phyloP scores from a whole-genome alignment of 129 eudicot genomes.

The Flaveria linearis region DNA sequence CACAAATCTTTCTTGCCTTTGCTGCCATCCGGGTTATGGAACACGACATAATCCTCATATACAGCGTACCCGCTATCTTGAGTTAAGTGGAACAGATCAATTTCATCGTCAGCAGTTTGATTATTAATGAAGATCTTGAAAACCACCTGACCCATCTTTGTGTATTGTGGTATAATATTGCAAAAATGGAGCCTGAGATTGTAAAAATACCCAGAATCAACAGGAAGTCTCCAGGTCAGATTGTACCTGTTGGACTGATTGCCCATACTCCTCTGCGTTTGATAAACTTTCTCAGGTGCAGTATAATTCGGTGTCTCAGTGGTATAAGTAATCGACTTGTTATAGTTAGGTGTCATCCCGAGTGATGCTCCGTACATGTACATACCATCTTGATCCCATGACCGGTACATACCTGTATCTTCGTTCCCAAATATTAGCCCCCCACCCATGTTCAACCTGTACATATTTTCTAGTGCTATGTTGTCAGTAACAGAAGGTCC shows the following conservation, averaged over 20 bases:
- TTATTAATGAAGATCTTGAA: constrained; percentile 38
- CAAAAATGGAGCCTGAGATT: constrained; percentile 53
- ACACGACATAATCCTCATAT: constrained; percentile 34
- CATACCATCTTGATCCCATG: constrained; percentile 27
- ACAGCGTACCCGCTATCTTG: constrained; percentile 33
- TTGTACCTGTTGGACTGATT: background rate
- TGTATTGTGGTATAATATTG: constrained; percentile 29
- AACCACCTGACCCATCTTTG: background rate
- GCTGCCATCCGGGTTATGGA: background rate
- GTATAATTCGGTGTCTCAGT: constrained; percentile 26
- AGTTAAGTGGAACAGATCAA: constrained; percentile 24
- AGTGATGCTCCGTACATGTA: background rate
- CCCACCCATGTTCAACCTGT: constrained; percentile 50
- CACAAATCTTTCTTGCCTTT: constrained; percentile 28
- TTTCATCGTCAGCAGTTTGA: constrained; percentile 31
- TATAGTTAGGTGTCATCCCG: background rate
- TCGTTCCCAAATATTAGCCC: background rate
- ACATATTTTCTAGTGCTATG: constrained; percentile 36
- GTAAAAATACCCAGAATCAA: constrained; percentile 48
- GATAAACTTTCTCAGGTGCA: constrained; percentile 43
- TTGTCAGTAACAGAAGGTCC: background rate
- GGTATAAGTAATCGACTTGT: constrained; percentile 27
- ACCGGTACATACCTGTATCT: constrained; percentile 43
- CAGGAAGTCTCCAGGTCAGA: constrained; percentile 42
- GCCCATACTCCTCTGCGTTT: constrained; percentile 37